These are phyloP conservation scores for Pinus tabuliformis DNA, from an alignment of 75 land plant species.

Conservation along the genomic window DNA sequence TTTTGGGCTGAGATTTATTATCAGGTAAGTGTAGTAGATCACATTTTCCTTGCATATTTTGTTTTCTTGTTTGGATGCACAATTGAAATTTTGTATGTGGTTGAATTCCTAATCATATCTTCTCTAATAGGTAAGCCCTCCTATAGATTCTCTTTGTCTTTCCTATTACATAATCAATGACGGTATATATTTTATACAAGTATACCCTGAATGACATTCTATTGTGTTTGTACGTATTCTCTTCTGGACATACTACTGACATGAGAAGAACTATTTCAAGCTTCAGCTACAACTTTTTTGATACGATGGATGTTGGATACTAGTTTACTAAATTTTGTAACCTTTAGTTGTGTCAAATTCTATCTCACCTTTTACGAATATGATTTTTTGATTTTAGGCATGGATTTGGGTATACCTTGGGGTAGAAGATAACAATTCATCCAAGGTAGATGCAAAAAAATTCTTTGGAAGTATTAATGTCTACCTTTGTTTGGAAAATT, in stretches of 20 bases:
- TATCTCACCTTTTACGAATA: not conserved
- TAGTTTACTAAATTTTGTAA: not conserved
- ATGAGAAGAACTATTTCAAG: conserved; percentile 6
- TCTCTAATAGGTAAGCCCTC: conserved; percentile 69
- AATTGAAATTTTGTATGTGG: not conserved
- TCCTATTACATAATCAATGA: conserved; percentile 56
- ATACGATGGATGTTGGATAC: conserved; percentile 3
- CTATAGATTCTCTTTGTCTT: conserved; percentile 78
- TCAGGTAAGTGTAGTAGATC: conserved; percentile 41
- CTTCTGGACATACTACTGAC: not conserved
- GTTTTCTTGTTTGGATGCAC: not conserved
- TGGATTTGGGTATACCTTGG: conserved; percentile 50
- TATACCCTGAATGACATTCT: conserved; percentile 7
- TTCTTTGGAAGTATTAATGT: conserved; percentile 54
- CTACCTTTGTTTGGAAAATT: not conserved
- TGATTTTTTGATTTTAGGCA: conserved; percentile 22
- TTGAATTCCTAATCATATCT: conserved; percentile 2
- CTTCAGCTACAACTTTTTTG: not conserved
- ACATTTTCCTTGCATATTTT: not conserved
- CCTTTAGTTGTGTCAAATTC: conserved; percentile 2
- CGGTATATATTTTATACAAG: conserved; percentile 64
- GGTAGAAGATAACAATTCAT: conserved; percentile 20
- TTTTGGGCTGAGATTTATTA: conserved; percentile 99
- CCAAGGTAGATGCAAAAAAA: conserved; percentile 35
- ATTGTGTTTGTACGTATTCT: conserved; percentile 4